Evolutionary conservation across 177 flowering plant genomes (phyloP), one percentile per base, ranked within the genome.

Genomic region (Tripterygium wilfordii): DNA sequence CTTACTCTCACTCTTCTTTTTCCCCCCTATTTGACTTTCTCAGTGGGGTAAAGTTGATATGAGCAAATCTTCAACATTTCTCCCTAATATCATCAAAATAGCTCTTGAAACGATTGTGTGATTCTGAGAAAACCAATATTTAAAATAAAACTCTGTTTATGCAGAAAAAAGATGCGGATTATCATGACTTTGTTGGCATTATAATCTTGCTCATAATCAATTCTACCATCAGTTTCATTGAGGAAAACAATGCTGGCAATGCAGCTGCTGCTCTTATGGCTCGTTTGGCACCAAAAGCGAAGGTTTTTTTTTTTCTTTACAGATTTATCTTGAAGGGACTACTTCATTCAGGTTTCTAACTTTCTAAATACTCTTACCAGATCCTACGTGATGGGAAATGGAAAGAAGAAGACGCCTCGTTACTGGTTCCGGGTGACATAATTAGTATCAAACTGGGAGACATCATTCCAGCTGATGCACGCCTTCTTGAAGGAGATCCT

Each of bases 221-320:
- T 49, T 84, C 88, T 1, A 76, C 92, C 10, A 81, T 81, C 51
- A 83, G 88, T 54, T 84, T 77, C 55, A 70, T 79, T 7, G 92
- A 84, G 62, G 88, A 82, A 62, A 82, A 82, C 36, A 84, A 82
- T 67, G 94, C 94, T 32, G 86, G 88, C 4, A 85, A 85, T 60
- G 94, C 94, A 8, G 94, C 94, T 32, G 86, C 86, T 40, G 88
- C 92, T 36, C 88, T 84, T n/a, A 81, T 84, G 92, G 92, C 92
- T 49, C 67, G 83, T 8, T 53, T 84, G 48, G 92, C 88, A 20
- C 88, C 88, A 43, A 81, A 77, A 75, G 85, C 92, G n/a, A 84
- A 84, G 81, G 91, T 83, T 20, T 49, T 8, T 7, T 25, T 38
- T 17, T 45, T 18, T 14, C 15, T n/a, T n/a, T n/a, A n/a, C n/a